Percentiles rank a stretch among this genome's conserved stretches.
phyloP scores from a whole-genome alignment of 2,329 filamentous ascomycete species.

The Kalmusia sp. region DNA sequence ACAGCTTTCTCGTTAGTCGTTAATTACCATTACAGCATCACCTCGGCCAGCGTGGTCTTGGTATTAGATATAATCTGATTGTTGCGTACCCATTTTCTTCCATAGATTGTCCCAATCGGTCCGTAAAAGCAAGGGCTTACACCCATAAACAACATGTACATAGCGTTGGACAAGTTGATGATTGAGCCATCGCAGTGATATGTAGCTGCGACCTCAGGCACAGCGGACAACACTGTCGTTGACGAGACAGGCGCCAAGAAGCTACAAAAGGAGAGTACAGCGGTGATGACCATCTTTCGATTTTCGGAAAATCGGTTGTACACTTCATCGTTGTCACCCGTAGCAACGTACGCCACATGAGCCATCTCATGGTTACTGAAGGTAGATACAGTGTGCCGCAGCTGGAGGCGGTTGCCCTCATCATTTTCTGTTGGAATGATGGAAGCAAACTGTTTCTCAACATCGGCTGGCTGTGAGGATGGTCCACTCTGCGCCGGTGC shows the following conservation, averaged over 20 bases:
- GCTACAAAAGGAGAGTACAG: slow-evolving; percentile 74
- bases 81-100: slow-evolving; percentile 55
- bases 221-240: slow-evolving; percentile 75
- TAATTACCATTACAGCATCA: not conserved
- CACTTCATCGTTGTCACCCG: slow-evolving; percentile 55
- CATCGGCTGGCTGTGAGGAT: slow-evolving; percentile 15
- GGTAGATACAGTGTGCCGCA: slow-evolving; percentile 40
- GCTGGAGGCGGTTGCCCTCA: slow-evolving; percentile 26
- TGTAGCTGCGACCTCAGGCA: slow-evolving; percentile 73
- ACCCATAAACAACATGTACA: slow-evolving; percentile 79
- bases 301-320: slow-evolving; percentile 69
- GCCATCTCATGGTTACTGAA: slow-evolving; percentile 44
- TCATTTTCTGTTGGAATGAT: slow-evolving; percentile 26
- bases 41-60: not conserved
- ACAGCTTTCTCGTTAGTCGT: slow-evolving; percentile 19
- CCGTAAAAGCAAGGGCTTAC: slow-evolving; percentile 70
- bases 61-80: slow-evolving; percentile 3
- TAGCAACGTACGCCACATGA: slow-evolving; percentile 31
- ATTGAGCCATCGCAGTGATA: slow-evolving; percentile 71
- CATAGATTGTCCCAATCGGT: slow-evolving; percentile 64
- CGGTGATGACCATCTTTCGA: slow-evolving; percentile 72
- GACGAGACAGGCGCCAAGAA: slow-evolving; percentile 79
- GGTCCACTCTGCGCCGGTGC: slow-evolving; percentile 16
- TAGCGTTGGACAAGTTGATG: slow-evolving; percentile 76
- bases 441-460: slow-evolving; percentile 40